These are phyloP conservation scores for Pachysolen tannophilus DNA, from an alignment of 805 yeast genomes.

Conservation along the genomic window DNA sequence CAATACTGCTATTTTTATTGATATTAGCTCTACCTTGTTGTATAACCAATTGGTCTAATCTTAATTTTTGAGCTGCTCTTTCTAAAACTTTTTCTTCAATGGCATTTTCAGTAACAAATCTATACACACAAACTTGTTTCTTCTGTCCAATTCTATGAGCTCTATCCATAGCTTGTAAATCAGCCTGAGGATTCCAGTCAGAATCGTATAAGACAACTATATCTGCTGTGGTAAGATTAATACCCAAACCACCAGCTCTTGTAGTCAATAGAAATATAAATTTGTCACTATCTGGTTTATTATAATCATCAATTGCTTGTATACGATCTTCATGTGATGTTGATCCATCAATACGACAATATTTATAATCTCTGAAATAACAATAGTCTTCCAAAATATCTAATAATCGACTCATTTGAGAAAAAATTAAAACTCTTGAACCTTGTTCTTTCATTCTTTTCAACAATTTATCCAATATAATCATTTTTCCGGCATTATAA, in stretches of 20 bases:
- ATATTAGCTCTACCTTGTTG: slow-evolving; percentile 51
- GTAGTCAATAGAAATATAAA: slow-evolving; percentile 74
- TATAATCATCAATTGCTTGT: slow-evolving; percentile 69
- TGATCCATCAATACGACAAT: slow-evolving; percentile 78
- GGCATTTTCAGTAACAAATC: slow-evolving; percentile 75
- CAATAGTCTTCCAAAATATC: slow-evolving; percentile 80
- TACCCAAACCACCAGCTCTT: slow-evolving; percentile 88
- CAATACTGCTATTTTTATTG: slow-evolving; percentile 26
- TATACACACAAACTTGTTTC: slow-evolving; percentile 71
- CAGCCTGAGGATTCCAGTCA: slow-evolving; percentile 89
- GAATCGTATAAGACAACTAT: slow-evolving; percentile 69
- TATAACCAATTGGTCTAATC: slow-evolving; percentile 75
- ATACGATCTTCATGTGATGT: slow-evolving; percentile 76
- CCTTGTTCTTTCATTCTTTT: slow-evolving; percentile 59
- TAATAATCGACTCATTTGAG: slow-evolving; percentile 78
- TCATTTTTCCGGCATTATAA: slow-evolving; percentile 63
- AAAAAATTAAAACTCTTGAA: slow-evolving; percentile 68
- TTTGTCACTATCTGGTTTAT: slow-evolving; percentile 64
- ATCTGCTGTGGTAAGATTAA: slow-evolving; percentile 75
- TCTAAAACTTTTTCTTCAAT: slow-evolving; percentile 79
- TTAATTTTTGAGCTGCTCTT: slow-evolving; percentile 71
- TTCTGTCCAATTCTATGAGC: slow-evolving; percentile 87
- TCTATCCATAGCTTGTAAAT: slow-evolving; percentile 84
- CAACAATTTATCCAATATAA: slow-evolving; percentile 60
- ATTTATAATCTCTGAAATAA: slow-evolving; percentile 56